These are phyloP conservation scores for Pythium grandisporangium DNA, from an alignment of 352 stramenopile genomes.

Conservation along the genomic window DNA sequence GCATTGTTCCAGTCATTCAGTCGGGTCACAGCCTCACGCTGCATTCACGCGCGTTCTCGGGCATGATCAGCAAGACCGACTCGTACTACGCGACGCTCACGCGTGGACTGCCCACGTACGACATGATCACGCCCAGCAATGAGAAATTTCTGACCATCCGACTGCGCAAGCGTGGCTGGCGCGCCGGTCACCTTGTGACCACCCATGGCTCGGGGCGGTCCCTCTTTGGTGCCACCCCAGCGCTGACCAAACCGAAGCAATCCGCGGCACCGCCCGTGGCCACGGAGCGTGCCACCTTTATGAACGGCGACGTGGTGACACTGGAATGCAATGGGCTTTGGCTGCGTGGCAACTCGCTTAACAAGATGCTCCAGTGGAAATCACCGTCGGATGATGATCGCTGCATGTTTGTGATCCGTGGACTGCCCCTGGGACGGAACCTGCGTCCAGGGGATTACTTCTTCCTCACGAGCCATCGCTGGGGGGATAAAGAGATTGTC, in stretches of 20 bases:
- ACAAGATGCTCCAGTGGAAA: slow-evolving; percentile 85
- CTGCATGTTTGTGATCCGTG: slow-evolving; percentile 82
- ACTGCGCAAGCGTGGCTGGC: slow-evolving; percentile 70
- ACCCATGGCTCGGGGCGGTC: neutral
- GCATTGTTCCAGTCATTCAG: slow-evolving; percentile 43
- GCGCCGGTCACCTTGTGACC: slow-evolving; percentile 18
- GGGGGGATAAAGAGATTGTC: slow-evolving; percentile 83
- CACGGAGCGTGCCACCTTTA: slow-evolving; percentile 50
- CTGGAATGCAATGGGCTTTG: slow-evolving; percentile 84
- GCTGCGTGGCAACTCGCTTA: slow-evolving; percentile 62
- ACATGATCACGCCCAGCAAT: slow-evolving; percentile 78
- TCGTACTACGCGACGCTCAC: slow-evolving; percentile 79
- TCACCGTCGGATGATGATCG: slow-evolving; percentile 73
- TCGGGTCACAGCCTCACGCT: slow-evolving; percentile 70
- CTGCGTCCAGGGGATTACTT: slow-evolving; percentile 77
- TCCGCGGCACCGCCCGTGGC: neutral
- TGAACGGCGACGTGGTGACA: slow-evolving; percentile 81
- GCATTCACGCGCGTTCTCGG: slow-evolving; percentile 46
- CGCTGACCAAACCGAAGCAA: neutral
- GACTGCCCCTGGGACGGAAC: slow-evolving; percentile 61
- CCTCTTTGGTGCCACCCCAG: slow-evolving; percentile 1
- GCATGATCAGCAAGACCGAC: slow-evolving; percentile 85
- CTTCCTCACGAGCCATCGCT: slow-evolving; percentile 82
- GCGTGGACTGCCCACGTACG: slow-evolving; percentile 53
- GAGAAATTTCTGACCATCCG: slow-evolving; percentile 78